These are phyloP conservation scores for Phaeosphaeriaceae sp. DNA, from an alignment of 2,329 filamentous ascomycete genomes.

Conservation along the genomic window DNA sequence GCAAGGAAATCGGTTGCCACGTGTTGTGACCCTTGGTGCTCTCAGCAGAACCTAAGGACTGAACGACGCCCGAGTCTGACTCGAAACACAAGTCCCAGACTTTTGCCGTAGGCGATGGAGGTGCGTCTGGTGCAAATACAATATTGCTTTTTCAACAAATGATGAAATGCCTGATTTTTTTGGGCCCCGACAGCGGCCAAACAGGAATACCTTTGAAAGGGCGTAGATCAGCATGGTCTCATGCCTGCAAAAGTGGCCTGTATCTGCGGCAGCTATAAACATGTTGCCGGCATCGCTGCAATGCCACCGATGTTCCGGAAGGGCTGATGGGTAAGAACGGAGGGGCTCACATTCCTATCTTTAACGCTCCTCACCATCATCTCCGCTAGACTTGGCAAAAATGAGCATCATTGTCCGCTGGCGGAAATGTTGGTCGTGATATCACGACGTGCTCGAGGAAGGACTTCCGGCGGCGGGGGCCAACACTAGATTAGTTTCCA, in stretches of 20 bases:
- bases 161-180: conserved; percentile 15
- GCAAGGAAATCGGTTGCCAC: conserved; percentile 40
- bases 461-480: too few species aligned
- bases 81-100: conserved; percentile 22
- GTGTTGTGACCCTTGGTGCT: conserved; percentile 32
- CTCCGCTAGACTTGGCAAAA: conserved; percentile 17
- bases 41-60: conserved; percentile 23
- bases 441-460: not conserved
- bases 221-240: conserved; percentile 19
- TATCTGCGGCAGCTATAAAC: conserved; percentile 20
- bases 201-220: conserved; percentile 1
- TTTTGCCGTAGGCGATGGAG: conserved; percentile 33
- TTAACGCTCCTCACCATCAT: not conserved
- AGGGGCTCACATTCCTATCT: not conserved
- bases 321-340: conserved; percentile 1
- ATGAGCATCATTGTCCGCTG: conserved; percentile 5
- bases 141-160: conserved; percentile 12
- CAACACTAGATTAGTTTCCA: too few species aligned
- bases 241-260: conserved; percentile 27
- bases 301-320: conserved; percentile 16
- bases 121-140: conserved; percentile 15
- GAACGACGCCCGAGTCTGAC: conserved; percentile 32
- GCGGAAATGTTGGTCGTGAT: conserved; percentile 5
- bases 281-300: conserved; percentile 12
- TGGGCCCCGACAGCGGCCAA: conserved; percentile 16